phyloP scores from a whole-genome alignment of 306 rosid genomes.

The Rosa multiflora region DNA sequence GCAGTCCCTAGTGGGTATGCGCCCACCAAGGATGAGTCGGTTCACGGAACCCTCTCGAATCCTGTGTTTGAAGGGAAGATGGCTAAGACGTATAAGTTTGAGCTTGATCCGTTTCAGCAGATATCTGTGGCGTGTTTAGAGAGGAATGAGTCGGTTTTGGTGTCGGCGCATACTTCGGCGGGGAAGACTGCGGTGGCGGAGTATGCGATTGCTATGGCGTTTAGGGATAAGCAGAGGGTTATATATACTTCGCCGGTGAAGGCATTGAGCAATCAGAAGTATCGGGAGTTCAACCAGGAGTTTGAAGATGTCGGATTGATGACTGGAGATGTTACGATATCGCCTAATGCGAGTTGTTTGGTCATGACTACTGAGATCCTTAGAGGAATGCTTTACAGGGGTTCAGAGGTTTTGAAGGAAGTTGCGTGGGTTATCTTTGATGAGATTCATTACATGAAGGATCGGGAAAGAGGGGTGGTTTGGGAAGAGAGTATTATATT shows the following conservation, averaged over 20 bases:
- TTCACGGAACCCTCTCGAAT: conserved; percentile 73
- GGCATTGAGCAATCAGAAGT: conserved; percentile 92
- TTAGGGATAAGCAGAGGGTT: conserved; percentile 84
- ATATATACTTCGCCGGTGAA: conserved; percentile 88
- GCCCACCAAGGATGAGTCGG: conserved; percentile 51
- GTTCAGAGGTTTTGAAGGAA: conserved; percentile 87
- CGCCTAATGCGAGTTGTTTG: conserved; percentile 82
- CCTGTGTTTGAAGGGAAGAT: conserved; percentile 56
- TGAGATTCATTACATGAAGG: conserved; percentile 96
- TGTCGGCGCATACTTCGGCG: conserved; percentile 97
- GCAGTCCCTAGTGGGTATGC: conserved; percentile 72
- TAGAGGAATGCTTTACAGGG: conserved; percentile 92
- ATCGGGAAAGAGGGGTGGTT: conserved; percentile 95
- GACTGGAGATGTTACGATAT: conserved; percentile 94
- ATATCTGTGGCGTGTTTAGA: conserved; percentile 86
- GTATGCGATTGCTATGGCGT: conserved; percentile 94
- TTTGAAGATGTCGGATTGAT: conserved; percentile 84
- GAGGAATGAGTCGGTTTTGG: conserved; percentile 83
- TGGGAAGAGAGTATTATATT: conserved; percentile 99
- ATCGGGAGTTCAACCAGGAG: conserved; percentile 81
- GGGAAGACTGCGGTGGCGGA: conserved; percentile 97
- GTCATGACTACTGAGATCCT: conserved; percentile 96
- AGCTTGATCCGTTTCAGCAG: conserved; percentile 89
- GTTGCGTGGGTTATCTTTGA: conserved; percentile 97
- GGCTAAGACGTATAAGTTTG: conserved; percentile 70